These are phyloP conservation scores for Diplogelasinospora grovesii DNA, from an alignment of 495 filamentous ascomycete species.

Conservation along the genomic window DNA sequence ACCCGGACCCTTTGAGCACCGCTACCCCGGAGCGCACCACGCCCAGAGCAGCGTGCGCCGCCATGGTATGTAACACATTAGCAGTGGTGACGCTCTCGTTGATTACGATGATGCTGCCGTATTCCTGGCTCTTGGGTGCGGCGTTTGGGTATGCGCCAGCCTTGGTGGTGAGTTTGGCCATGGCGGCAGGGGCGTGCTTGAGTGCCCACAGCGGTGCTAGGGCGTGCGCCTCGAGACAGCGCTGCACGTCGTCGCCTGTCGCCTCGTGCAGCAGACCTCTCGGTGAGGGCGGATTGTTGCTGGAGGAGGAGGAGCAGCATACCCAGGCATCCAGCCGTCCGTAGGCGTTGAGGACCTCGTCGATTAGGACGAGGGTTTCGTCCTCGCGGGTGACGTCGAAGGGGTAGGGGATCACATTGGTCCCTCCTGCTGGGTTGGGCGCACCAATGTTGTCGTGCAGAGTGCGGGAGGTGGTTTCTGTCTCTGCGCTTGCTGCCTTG, in stretches of 20 bases:
- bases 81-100: conserved; percentile 48
- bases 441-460: conserved; percentile 32
- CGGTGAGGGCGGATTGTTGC: conserved; percentile 51
- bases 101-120: conserved; percentile 55
- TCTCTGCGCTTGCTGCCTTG: conserved; percentile 15
- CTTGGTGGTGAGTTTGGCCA: conserved; percentile 47
- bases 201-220: conserved; percentile 57
- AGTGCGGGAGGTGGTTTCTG: conserved; percentile 10
- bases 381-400: conserved; percentile 49
- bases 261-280: conserved; percentile 50
- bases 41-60: conserved; percentile 51
- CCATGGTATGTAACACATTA: conserved; percentile 53
- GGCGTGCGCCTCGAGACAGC: conserved; percentile 50
- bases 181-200: conserved; percentile 56
- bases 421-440: conserved; percentile 43
- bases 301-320: conserved; percentile 45
- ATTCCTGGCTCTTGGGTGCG: conserved; percentile 47
- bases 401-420: conserved; percentile 53
- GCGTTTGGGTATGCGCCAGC: conserved; percentile 53
- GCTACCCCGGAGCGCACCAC: conserved; percentile 53
- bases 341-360: conserved; percentile 54
- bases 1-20: conserved; percentile 50
- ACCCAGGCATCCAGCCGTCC: conserved; percentile 56
- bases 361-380: conserved; percentile 52
- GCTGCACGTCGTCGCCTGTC: conserved; percentile 45